Conservation (phyloP, 1,139 yeast genomes). For the Ogataea hybrid region DNA sequence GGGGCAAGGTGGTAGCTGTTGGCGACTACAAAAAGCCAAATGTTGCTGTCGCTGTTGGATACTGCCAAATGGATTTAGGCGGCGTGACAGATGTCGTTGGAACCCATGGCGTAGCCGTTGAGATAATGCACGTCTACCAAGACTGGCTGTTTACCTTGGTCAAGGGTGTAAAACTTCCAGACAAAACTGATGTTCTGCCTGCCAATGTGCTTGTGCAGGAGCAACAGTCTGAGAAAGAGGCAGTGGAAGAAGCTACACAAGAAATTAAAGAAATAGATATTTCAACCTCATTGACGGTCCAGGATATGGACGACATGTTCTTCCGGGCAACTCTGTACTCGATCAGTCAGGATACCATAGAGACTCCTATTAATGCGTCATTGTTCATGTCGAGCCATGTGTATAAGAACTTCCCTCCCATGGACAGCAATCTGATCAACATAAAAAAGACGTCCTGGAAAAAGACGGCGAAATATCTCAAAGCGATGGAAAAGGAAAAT, state of each 20-base stretch:
- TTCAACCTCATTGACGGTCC: constrained; percentile 44
- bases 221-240: background rate
- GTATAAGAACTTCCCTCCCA: constrained; percentile 66
- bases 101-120: constrained; percentile 63
- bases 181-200: background rate
- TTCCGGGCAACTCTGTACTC: constrained; percentile 67
- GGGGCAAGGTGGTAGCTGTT: constrained; percentile 69
- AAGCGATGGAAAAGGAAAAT: constrained; percentile 76
- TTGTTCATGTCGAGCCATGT: constrained; percentile 70
- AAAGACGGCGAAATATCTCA: constrained; percentile 79
- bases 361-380: constrained; percentile 66
- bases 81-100: constrained; percentile 47
- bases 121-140: constrained; percentile 50
- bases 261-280: constrained; percentile 30
- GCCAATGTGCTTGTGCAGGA: background rate
- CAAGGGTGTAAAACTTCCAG: constrained; percentile 42
- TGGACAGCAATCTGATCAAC: constrained; percentile 40
- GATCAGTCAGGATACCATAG: constrained; percentile 56
- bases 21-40: constrained; percentile 59
- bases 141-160: constrained; percentile 51
- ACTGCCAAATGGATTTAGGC: constrained; percentile 52
- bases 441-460: constrained; percentile 88
- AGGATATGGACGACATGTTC: constrained; percentile 80
- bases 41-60: constrained; percentile 75
- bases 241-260: background rate